Conservation (phyloP, 225 moss, liverwort and hornwort genomes). For the Takakia lepidozioides region DNA sequence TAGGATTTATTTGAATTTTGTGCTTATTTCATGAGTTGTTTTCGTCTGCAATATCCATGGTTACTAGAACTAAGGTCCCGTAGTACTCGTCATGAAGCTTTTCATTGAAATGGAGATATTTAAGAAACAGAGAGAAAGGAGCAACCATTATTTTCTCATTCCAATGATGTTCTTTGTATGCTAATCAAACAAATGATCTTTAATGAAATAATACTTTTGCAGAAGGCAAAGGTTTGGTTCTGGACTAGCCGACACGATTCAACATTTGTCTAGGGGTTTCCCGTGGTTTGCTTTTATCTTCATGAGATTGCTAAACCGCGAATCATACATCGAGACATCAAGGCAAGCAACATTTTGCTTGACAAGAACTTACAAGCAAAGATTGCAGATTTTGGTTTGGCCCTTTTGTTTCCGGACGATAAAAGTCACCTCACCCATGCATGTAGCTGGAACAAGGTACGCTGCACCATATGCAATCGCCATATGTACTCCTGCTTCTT, state of each 20-base stretch:
- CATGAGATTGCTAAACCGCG: slow-evolving; percentile 6
- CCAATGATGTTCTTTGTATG: neutral
- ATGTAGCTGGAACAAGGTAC: slow-evolving; percentile 16
- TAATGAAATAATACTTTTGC: neutral
- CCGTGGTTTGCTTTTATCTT: slow-evolving; percentile 5
- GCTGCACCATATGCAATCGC: too few species aligned
- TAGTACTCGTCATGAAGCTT: too few species aligned
- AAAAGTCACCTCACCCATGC: slow-evolving; percentile 5
- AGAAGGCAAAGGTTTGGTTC: neutral
- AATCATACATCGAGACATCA: slow-evolving; percentile 21
- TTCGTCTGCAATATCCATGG: too few species aligned
- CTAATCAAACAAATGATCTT: neutral
- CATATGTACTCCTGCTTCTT: too few species aligned
- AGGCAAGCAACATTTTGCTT: slow-evolving; percentile 15
- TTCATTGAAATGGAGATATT: too few species aligned
- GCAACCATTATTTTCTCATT: too few species aligned
- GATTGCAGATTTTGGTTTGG: slow-evolving; percentile 37
- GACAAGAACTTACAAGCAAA: slow-evolving; percentile 14
- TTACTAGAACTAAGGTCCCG: too few species aligned
- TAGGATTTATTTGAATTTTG: neutral
- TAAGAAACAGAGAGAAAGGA: too few species aligned
- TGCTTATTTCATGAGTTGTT: too few species aligned
- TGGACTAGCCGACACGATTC: neutral
- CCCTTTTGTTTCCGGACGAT: slow-evolving; percentile 8
- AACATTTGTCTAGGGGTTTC: neutral